Conservation (phyloP, 1,139 yeast genomes). For the Pichia sp. region DNA sequence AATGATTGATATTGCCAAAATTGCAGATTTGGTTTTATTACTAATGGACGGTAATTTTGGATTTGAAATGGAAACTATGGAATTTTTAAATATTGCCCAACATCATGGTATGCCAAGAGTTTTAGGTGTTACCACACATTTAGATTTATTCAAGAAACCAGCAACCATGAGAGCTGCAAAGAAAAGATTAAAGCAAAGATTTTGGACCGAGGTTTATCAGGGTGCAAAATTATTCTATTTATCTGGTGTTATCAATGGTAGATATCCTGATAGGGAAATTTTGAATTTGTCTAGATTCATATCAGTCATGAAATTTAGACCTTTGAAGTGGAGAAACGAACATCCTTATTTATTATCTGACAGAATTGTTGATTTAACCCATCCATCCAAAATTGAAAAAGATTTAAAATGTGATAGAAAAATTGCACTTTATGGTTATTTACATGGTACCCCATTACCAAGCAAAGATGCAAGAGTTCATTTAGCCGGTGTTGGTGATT, state of each 20-base stretch:
- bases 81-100: constrained; percentile 88
- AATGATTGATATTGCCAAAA: constrained; percentile 93
- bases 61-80: constrained; percentile 99
- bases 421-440: constrained; percentile 86
- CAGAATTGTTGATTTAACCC: constrained; percentile 91
- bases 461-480: constrained; percentile 73
- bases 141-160: constrained; percentile 87
- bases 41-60: constrained; percentile 97
- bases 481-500: constrained; percentile 94
- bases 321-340: constrained; percentile 97
- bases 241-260: constrained; percentile 93
- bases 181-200: constrained; percentile 85
- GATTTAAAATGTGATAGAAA: constrained; percentile 83
- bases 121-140: constrained; percentile 90
- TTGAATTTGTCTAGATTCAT: constrained; percentile 86
- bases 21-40: constrained; percentile 85
- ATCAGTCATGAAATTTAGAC: constrained; percentile 96
- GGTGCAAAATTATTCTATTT: constrained; percentile 95
- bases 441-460: constrained; percentile 89
- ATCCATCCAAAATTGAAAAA: constrained; percentile 71
- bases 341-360: constrained; percentile 93
- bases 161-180: constrained; percentile 87
- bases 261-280: constrained; percentile 96
- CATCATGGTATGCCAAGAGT: constrained; percentile 99
- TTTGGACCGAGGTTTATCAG: constrained; percentile 98